Conservation (phyloP, 768 basidiomycete genomes). For the Mycena floridula region DNA sequence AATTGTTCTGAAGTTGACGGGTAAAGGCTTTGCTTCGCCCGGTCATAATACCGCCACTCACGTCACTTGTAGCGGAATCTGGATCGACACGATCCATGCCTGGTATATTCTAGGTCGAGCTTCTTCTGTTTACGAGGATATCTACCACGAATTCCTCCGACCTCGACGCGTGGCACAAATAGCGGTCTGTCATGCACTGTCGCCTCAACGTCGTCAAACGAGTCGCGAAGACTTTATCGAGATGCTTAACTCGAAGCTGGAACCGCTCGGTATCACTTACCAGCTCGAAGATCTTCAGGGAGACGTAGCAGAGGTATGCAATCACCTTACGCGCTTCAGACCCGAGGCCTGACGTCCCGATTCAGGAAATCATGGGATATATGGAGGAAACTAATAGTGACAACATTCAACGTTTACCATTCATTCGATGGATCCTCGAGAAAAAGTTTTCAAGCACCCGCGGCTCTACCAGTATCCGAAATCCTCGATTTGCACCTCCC, state of each 20-base stretch:
- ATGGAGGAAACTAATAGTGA: not conserved
- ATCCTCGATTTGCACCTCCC: not conserved
- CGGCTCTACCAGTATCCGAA: not conserved
- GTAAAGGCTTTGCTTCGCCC: slow-evolving; percentile 44
- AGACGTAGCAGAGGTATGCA: not conserved
- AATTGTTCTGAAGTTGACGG: slow-evolving; percentile 44
- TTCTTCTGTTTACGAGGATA: slow-evolving; percentile 34
- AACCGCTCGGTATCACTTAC: not conserved
- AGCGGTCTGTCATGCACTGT: slow-evolving; percentile 29
- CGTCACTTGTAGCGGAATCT: slow-evolving; percentile 16
- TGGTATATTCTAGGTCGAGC: slow-evolving; percentile 56
- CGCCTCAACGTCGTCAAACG: slow-evolving; percentile 16
- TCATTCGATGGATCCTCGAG: not conserved
- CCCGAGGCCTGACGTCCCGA: not conserved
- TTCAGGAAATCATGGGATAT: not conserved
- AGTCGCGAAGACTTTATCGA: slow-evolving; percentile 29
- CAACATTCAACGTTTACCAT: not conserved
- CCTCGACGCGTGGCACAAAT: slow-evolving; percentile 47
- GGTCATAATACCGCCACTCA: not conserved
- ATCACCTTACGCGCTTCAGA: not conserved
- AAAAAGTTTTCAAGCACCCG: not conserved
- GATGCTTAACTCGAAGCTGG: slow-evolving; percentile 21
- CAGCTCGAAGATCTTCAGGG: not conserved
- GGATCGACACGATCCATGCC: slow-evolving; percentile 56
- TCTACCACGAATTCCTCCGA: slow-evolving; percentile 43